Evolutionary conservation across 1,139 yeast genomes (phyloP).

Genomic region (Hemisphaericaspora subhashii): DNA sequence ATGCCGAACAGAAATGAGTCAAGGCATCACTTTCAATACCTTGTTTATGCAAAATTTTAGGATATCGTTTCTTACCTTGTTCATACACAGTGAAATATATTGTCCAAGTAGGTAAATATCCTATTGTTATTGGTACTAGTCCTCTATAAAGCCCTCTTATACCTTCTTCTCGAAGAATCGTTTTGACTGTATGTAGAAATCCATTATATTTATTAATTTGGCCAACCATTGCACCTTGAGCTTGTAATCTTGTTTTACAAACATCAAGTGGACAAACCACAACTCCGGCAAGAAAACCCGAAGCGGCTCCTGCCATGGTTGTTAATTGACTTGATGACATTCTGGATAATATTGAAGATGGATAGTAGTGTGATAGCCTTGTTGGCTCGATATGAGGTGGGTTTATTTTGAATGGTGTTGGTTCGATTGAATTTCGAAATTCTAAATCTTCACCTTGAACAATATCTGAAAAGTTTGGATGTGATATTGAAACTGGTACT

Average conservation of each 20-base stretch:
- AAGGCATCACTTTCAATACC: conserved; percentile 47
- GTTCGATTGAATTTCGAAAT: conserved; percentile 27
- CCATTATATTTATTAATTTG: conserved; percentile 49
- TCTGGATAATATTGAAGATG: conserved; percentile 24
- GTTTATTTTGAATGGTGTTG: conserved; percentile 24
- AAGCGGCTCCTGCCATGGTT: conserved; percentile 45
- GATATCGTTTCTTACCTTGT: conserved; percentile 55
- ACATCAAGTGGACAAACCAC: conserved; percentile 51
- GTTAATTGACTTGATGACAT: conserved; percentile 37
- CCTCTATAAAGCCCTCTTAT: conserved; percentile 85
- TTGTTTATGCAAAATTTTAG: conserved; percentile 24
- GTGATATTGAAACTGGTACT: conserved; percentile 1
- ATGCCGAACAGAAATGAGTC: conserved; percentile 75
- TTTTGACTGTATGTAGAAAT: conserved; percentile 56
- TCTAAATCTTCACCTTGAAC: conserved; percentile 44
- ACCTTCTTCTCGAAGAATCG: conserved; percentile 77
- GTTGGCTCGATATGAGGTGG: conserved; percentile 4
- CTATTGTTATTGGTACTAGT: conserved; percentile 83
- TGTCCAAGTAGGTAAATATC: conserved; percentile 97
- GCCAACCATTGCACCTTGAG: conserved; percentile 31
- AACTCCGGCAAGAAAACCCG: conserved; percentile 49
- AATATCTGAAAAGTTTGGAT: conserved; percentile 35
- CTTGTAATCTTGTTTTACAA: conserved; percentile 47
- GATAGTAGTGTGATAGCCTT: conserved; percentile 20
- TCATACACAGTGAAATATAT: conserved; percentile 92